These are phyloP conservation scores for Nemania serpens DNA, from an alignment of 2,329 filamentous ascomycete genomes.

Conservation along the genomic window DNA sequence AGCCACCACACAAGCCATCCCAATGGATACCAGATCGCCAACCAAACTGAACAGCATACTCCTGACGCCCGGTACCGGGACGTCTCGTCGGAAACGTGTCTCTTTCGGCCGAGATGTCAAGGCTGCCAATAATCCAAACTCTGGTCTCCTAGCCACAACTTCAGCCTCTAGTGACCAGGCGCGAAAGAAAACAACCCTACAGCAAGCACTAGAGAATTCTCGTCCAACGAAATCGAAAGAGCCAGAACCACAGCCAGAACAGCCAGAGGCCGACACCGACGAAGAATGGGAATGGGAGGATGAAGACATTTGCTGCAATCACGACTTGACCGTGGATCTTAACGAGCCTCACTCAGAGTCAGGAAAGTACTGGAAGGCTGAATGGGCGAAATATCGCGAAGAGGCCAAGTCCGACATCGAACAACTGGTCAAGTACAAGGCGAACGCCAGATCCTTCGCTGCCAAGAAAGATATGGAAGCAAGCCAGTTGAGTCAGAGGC, in stretches of 20 bases:
- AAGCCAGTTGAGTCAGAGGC: constrained; percentile 65
- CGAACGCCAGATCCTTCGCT: constrained; percentile 77
- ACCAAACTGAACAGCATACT: constrained; percentile 62
- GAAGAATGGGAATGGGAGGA: constrained; percentile 65
- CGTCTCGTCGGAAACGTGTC: constrained; percentile 65
- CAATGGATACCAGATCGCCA: constrained; percentile 49
- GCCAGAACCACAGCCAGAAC: constrained; percentile 29
- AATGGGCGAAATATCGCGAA: constrained; percentile 74
- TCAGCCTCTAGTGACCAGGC: constrained; percentile 22
- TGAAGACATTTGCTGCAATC: constrained; percentile 54
- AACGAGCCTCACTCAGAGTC: constrained; percentile 76
- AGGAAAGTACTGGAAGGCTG: constrained; percentile 78
- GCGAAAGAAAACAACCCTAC: constrained; percentile 37
- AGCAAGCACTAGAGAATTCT: constrained; percentile 39
- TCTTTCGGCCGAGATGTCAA: constrained; percentile 66
- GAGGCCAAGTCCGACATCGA: constrained; percentile 75
- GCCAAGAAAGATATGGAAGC: constrained; percentile 77
- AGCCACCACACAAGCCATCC: constrained; percentile 28
- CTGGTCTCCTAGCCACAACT: constrained; percentile 30
- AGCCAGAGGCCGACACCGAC: constrained; percentile 44
- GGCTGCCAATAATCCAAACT: constrained; percentile 40
- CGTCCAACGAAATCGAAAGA: constrained; percentile 32
- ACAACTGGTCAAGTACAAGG: constrained; percentile 79
- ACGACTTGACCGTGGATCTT: constrained; percentile 71
- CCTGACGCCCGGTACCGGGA: constrained; percentile 66